Evolutionary conservation across 192 early-diverging fungal genomes (phyloP), one percentile per base, ranked within the genome.

Genomic region (Coemansia sp.): DNA sequence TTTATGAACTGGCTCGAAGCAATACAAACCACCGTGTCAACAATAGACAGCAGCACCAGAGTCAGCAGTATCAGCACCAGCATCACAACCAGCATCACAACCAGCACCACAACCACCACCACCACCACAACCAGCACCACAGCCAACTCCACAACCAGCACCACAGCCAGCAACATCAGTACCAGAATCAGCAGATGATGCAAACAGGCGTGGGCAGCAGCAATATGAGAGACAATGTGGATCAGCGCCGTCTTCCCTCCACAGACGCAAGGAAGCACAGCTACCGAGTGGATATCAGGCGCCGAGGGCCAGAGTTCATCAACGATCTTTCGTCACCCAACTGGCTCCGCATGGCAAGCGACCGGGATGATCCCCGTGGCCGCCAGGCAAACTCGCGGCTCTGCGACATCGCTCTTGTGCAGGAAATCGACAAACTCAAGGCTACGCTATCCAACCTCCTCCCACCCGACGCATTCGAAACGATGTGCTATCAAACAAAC

Each of bases 261-360:
- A 68, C 44, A 56, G 49, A 21, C 23, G 24, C 21, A 24, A 52
- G 6, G 7, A 1, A 23, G 6, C 14, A 24, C 49, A 52, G 20
- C 49, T 52, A 52, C 49, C 2, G 21, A 52, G 49, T 52, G 21
- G 6, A 21, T 23, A 52, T 6, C 49, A 52, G 49, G 49, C 6
- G 11, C 1, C 59, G 55, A 16, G 65, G 65, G 6, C 36, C 66
- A 11, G 14, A 15, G 9, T 72, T 81, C 39, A 55, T 60, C 26
- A 45, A 69, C 23, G 61, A 74, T 4, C 63, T 81, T 0, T 24
- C 64, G 10, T 64, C 67, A 7, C 34, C 53, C 21, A 63, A 81
- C 9, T 81, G 78, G 78, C 51, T 60, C 24, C 73, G 78, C 12
- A 75, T 81, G 73, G 76, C 76, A 74, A 71, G 69, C 41, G 78